Evolutionary conservation across 257 asterid species (phyloP).

Genomic region (Gentiana straminea): DNA sequence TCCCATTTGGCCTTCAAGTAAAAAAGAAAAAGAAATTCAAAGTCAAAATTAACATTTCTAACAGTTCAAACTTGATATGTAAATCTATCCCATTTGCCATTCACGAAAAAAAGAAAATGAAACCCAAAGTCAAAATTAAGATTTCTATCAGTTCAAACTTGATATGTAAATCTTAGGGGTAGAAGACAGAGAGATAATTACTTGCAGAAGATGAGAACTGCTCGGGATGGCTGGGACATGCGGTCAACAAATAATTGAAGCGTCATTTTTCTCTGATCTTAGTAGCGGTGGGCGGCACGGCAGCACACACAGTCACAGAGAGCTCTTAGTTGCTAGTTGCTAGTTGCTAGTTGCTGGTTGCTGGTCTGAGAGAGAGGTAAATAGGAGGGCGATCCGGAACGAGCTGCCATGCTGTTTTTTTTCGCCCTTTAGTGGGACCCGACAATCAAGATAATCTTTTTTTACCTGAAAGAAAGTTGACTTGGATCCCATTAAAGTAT

Average conservation of each 20-base stretch:
- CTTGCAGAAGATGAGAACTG: conserved; percentile 88
- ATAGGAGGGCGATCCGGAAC: too few species aligned
- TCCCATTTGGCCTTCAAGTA: conserved; percentile 51
- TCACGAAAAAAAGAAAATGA: conserved; percentile 2
- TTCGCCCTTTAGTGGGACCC: too few species aligned
- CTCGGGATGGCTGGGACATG: conserved; percentile 84
- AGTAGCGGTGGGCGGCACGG: background rate
- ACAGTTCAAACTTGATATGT: conserved; percentile 1
- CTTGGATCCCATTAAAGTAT: too few species aligned
- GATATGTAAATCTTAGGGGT: background rate
- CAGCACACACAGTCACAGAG: too few species aligned
- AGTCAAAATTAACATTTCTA: background rate
- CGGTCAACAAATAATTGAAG: conserved; percentile 74
- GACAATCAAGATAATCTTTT: too few species aligned
- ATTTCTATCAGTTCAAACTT: too few species aligned
- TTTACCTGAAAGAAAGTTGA: too few species aligned
- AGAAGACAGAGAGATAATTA: conserved; percentile 17
- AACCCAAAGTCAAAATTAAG: background rate
- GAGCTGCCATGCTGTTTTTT: too few species aligned
- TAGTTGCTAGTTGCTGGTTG: too few species aligned
- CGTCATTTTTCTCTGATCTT: conserved; percentile 28
- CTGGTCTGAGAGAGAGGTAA: too few species aligned
- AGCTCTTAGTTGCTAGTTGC: too few species aligned
- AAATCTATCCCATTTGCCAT: conserved; percentile 77
- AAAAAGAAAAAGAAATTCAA: background rate